These are phyloP conservation scores for Axilococcus clingmanii DNA, from an alignment of 139 green algal species.

Conservation along the genomic window DNA sequence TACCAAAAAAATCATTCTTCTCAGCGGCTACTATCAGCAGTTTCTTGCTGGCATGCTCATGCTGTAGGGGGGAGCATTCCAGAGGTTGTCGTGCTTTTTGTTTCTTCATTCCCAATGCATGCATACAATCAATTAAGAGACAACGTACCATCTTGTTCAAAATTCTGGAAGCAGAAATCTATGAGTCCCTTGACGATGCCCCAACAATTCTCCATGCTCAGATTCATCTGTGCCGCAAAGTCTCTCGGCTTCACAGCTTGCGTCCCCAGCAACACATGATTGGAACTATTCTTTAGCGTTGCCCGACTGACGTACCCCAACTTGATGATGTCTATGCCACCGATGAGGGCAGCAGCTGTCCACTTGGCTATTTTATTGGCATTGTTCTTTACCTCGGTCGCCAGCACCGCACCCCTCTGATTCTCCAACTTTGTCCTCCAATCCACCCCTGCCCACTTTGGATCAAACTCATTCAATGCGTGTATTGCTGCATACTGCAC, in stretches of 20 bases:
- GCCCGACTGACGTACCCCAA: conserved; percentile 69
- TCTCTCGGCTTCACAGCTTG: conserved; percentile 49
- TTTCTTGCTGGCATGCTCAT: conserved; percentile 16
- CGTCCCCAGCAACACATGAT: conserved; percentile 87
- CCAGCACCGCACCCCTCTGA: conserved; percentile 91
- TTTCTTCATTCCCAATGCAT: not conserved
- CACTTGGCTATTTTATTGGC: conserved; percentile 95
- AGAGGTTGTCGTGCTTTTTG: conserved; percentile 25
- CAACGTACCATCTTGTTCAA: conserved; percentile 46
- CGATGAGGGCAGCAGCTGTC: conserved; percentile 84
- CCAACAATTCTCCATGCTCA: conserved; percentile 94
- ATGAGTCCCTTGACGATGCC: conserved; percentile 83
- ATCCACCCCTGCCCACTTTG: conserved; percentile 63
- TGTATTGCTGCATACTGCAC: conserved; percentile 75
- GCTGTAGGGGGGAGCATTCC: not conserved
- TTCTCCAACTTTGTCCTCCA: conserved; percentile 93
- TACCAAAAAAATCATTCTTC: not conserved
- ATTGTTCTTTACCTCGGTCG: conserved; percentile 98
- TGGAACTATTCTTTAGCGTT: conserved; percentile 55
- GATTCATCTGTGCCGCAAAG: conserved; percentile 86
- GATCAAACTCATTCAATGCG: conserved; percentile 94
- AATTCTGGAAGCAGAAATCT: conserved; percentile 67
- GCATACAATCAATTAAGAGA: not conserved
- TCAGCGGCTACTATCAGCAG: conserved; percentile 6
- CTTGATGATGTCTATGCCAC: conserved; percentile 88